Conservation (phyloP, 805 yeast species). For the Candida adriatica region DNA sequence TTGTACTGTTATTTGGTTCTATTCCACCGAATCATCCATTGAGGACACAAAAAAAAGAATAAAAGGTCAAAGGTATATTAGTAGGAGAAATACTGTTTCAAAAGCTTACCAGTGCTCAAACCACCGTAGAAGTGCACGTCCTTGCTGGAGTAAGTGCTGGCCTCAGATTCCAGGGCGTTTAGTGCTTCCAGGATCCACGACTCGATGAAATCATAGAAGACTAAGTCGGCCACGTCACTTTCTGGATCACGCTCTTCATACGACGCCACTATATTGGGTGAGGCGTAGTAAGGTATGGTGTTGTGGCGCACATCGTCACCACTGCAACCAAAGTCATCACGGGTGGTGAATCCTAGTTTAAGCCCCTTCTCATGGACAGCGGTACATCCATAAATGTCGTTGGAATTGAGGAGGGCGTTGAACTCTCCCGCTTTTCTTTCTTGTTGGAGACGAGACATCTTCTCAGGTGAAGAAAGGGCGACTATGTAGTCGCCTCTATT, state of each 20-base stretch:
- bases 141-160: conserved; percentile 26
- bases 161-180: conserved; percentile 18
- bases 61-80: conserved; percentile 2
- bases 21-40: conserved; percentile 7
- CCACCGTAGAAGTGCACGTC: conserved; percentile 36
- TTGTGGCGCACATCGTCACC: conserved; percentile 83
- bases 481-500: conserved; percentile 48
- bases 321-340: conserved; percentile 75
- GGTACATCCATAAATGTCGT: conserved; percentile 7
- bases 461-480: conserved; percentile 16
- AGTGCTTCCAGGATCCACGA: conserved; percentile 42
- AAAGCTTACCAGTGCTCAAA: conserved; percentile 35
- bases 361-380: conserved; percentile 17
- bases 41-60: conserved; percentile 12
- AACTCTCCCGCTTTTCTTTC: background rate
- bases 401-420: background rate
- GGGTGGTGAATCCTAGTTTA: conserved; percentile 70
- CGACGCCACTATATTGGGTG: conserved; percentile 77
- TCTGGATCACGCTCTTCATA: conserved; percentile 23
- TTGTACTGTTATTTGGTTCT: conserved; percentile 21
- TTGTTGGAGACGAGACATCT: background rate
- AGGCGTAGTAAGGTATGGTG: conserved; percentile 47
- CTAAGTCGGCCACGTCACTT: conserved; percentile 47
- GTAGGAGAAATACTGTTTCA: conserved; percentile 32
- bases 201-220: conserved; percentile 73